Evolutionary conservation across 257 asterid genomes (phyloP).

Genomic region (Nicotiana knightiana): DNA sequence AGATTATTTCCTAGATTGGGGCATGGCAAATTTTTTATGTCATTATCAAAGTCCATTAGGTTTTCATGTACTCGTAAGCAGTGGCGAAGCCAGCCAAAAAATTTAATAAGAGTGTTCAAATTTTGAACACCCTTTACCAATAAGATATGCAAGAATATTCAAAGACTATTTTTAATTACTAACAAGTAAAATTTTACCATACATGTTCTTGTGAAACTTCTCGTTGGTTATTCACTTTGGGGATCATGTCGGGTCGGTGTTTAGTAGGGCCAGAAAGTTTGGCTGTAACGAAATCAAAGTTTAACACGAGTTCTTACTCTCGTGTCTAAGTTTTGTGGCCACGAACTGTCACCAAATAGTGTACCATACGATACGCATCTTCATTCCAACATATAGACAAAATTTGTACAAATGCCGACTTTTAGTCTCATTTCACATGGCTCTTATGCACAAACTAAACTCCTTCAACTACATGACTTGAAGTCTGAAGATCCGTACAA

Average conservation of each 20-base stretch:
- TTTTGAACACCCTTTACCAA: too few relatives aligned
- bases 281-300: neutral
- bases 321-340: neutral
- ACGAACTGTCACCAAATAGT: neutral
- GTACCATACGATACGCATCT: neutral
- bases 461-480: neutral
- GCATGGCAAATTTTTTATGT: neutral
- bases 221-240: neutral
- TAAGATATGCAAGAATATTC: too few relatives aligned
- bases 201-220: neutral
- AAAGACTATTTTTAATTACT: too few relatives aligned
- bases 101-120: too few relatives aligned
- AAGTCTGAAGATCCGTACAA: neutral
- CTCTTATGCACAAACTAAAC: neutral
- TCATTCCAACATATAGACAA: neutral
- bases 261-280: neutral
- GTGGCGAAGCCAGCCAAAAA: too few relatives aligned
- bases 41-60: neutral
- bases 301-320: neutral
- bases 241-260: neutral
- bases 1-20: too few relatives aligned
- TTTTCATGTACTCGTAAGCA: neutral
- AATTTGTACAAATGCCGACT: neutral
- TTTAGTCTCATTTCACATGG: neutral
- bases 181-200: too few relatives aligned